phyloP scores from a whole-genome alignment of 148 eudicot species.

The Nepenthes mirabilis region DNA sequence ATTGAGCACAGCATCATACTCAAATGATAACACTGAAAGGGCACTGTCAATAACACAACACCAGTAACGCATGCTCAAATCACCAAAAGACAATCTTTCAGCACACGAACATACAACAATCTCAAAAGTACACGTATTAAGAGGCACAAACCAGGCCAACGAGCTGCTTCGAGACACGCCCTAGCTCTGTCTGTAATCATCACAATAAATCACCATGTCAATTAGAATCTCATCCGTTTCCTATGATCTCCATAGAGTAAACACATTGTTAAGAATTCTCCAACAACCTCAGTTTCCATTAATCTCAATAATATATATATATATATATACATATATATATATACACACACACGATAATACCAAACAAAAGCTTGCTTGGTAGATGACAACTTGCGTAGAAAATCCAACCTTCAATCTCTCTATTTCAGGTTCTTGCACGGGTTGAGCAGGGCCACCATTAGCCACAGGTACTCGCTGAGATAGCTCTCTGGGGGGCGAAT shows the following conservation, averaged over 20 bases:
- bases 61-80: no score
- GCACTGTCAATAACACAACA: no score
- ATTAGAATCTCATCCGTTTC: neutral
- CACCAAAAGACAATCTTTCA: no score
- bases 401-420: slow-evolving; percentile 41
- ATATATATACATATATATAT: no score
- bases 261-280: no score
- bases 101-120: no score
- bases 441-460: slow-evolving; percentile 8
- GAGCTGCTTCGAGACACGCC: slow-evolving; percentile 43
- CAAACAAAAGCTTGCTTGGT: no score
- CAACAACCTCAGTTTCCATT: neutral
- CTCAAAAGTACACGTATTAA: no score
- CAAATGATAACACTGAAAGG: no score
- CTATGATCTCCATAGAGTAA: no score
- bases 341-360: no score
- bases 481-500: slow-evolving; percentile 73
- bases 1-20: no score
- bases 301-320: neutral
- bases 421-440: slow-evolving; percentile 27
- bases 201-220: neutral
- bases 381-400: neutral
- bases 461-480: slow-evolving; percentile 44
- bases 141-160: slow-evolving; percentile 30
- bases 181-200: slow-evolving; percentile 55